These are phyloP conservation scores for Cladosporium austrohemisphaericum DNA, from an alignment of 2,329 filamentous ascomycete species.

Conservation along the genomic window DNA sequence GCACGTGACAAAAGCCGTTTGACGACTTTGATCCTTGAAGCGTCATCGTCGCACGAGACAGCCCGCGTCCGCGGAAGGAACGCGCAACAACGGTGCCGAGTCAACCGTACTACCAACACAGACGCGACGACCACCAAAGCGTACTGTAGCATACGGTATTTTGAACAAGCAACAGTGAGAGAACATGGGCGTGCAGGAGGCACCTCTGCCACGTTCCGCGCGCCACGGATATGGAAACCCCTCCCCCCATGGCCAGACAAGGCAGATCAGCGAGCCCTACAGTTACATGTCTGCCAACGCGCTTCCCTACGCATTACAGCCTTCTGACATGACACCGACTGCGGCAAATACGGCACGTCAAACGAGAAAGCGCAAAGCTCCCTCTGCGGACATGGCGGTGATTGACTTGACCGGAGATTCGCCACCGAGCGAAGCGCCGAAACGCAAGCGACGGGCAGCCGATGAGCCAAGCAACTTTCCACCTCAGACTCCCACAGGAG, in stretches of 20 bases:
- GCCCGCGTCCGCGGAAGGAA: no score
- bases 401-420: conserved; percentile 17
- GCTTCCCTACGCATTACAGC: neutral
- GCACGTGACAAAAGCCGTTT: no score
- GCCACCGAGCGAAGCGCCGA: conserved; percentile 7
- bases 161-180: neutral
- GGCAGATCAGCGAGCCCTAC: no score
- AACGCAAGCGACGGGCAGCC: neutral
- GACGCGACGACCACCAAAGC: neutral
- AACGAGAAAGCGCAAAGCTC: neutral
- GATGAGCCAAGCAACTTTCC: neutral
- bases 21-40: no score
- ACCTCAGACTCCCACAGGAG: neutral
- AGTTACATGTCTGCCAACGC: no score
- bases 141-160: no score
- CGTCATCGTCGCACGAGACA: no score
- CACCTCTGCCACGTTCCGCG: neutral
- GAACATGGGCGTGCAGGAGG: neutral
- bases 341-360: neutral
- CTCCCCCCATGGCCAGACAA: no score
- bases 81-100: no score
- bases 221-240: neutral
- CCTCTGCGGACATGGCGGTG: neutral
- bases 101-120: no score
- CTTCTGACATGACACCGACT: no score